Evolutionary conservation across 495 filamentous ascomycete genomes (phyloP).

Genomic region (Jackrogersella minutella): DNA sequence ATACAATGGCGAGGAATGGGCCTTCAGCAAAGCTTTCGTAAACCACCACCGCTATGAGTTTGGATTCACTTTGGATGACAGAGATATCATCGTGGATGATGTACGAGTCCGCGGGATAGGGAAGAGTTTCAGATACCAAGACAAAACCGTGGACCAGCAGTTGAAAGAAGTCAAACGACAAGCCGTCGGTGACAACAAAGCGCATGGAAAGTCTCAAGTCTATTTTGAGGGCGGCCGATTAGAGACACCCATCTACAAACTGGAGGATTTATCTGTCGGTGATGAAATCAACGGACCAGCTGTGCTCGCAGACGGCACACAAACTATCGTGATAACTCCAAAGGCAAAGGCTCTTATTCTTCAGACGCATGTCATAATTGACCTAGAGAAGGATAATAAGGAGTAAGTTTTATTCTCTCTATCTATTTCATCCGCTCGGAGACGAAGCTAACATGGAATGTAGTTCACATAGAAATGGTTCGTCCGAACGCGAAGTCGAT

Average conservation of each 20-base stretch:
- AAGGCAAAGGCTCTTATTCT: slow-evolving; percentile 76
- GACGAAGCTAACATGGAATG: slow-evolving; percentile 20
- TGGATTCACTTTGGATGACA: slow-evolving; percentile 86
- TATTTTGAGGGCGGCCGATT: slow-evolving; percentile 79
- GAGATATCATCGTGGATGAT: slow-evolving; percentile 93
- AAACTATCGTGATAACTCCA: slow-evolving; percentile 93
- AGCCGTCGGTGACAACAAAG: slow-evolving; percentile 59
- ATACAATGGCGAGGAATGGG: slow-evolving; percentile 73
- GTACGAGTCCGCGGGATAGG: slow-evolving; percentile 88
- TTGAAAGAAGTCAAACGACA: slow-evolving; percentile 68
- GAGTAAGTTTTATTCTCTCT: slow-evolving; percentile 42
- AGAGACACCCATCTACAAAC: slow-evolving; percentile 85
- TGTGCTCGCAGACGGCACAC: slow-evolving; percentile 91
- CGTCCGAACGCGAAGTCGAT: slow-evolving; percentile 66
- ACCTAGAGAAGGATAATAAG: slow-evolving; percentile 67
- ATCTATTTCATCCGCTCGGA: not conserved
- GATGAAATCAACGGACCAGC: slow-evolving; percentile 84
- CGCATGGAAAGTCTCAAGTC: slow-evolving; percentile 63
- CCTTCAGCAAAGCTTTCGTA: slow-evolving; percentile 83
- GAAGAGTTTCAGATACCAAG: slow-evolving; percentile 80
- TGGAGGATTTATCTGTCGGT: slow-evolving; percentile 79
- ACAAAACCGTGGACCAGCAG: slow-evolving; percentile 82
- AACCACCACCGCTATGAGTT: slow-evolving; percentile 93
- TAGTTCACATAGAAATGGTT: slow-evolving; percentile 47
- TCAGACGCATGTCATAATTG: slow-evolving; percentile 75